Evolutionary conservation across 352 stramenopile genomes (phyloP), one percentile per base, ranked within the genome.

Genomic region (Phytophthora aleatoria): DNA sequence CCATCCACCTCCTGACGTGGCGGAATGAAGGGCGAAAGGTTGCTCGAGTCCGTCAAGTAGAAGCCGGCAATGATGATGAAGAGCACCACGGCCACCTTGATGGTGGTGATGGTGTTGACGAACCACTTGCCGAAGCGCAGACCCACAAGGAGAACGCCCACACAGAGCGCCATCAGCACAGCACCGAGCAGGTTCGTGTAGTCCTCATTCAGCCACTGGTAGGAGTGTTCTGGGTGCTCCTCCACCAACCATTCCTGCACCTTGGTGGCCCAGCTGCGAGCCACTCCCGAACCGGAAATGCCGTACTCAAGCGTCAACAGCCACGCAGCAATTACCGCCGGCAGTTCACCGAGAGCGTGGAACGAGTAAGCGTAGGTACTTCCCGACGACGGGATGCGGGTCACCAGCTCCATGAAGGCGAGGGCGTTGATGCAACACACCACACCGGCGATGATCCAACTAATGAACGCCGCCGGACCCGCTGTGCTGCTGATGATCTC

Each of bases 21-120:
- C 6, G 87, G 88, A n/a, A 97, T 64, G 28, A 97, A 96, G 5
- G 92, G 92, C 27, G 65, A 79, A 16, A 98, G 67, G 67, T 98
- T 97, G 7, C 69, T 70, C 3, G 74, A 62, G 45, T 97, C 69
- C 59, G 94, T 94, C n/a, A 96, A 67, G 12, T 70, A 63, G 51
- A 97, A 96, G 6, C 93, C 94, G 6, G 71, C 87, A 41, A 96
- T 41, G 59, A 94, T 97, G 76, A 98, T 98, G 71, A 98, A 97
- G 2, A 89, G 61, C 28, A 98, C 91, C 30, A 98, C 76, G 9
- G 55, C 49, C 33, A 92, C 76, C 77, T 95, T 95, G 61, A 92
- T 81, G 38, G 68, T 73, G 11, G 90, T 92, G 64, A 98, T 87
- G 52, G 87, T 87, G 74, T 97, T 95, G 16, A 95, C 88, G 5